These are phyloP conservation scores for Sordariomycetes sp. DNA, from an alignment of 2,329 filamentous ascomycete species.

Conservation along the genomic window DNA sequence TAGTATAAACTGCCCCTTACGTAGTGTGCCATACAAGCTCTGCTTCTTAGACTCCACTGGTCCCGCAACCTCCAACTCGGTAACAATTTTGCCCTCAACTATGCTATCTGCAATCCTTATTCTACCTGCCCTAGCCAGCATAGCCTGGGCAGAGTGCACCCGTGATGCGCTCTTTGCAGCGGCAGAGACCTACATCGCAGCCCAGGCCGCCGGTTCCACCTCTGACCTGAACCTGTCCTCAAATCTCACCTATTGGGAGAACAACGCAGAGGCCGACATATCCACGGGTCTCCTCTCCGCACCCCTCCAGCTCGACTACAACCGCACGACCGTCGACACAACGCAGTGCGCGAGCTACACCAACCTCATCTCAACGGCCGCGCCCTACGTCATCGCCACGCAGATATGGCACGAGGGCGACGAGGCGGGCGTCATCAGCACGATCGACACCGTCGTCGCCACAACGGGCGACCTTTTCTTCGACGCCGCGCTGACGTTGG, in stretches of 20 bases:
- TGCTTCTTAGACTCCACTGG: too few relatives aligned
- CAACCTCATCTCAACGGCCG: conserved; percentile 1
- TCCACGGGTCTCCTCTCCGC: not conserved
- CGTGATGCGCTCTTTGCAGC: conserved; percentile 5
- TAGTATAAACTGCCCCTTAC: not conserved
- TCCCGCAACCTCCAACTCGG: not conserved
- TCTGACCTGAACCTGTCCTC: not conserved
- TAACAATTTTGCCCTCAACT: not conserved
- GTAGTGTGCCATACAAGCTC: not conserved
- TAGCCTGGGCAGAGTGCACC: conserved; percentile 1
- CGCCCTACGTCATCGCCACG: conserved; percentile 3
- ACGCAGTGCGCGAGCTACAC: conserved; percentile 5
- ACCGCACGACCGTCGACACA: conserved; percentile 3
- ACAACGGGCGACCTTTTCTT: conserved; percentile 5
- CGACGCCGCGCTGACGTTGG: conserved; percentile 1
- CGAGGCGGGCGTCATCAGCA: not conserved
- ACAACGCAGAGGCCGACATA: conserved; percentile 1
- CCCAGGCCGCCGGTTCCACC: not conserved
- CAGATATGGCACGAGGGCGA: conserved; percentile 2
- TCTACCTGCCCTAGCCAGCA: not conserved
- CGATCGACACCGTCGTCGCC: conserved; percentile 2
- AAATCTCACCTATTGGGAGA: not conserved
- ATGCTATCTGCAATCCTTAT: not conserved
- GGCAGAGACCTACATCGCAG: conserved; percentile 4
- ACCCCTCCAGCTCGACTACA: conserved; percentile 1